Base-by-base conservation (phyloP, 768 basidiomycete species). In the Rubroboletus satanas region DNA sequence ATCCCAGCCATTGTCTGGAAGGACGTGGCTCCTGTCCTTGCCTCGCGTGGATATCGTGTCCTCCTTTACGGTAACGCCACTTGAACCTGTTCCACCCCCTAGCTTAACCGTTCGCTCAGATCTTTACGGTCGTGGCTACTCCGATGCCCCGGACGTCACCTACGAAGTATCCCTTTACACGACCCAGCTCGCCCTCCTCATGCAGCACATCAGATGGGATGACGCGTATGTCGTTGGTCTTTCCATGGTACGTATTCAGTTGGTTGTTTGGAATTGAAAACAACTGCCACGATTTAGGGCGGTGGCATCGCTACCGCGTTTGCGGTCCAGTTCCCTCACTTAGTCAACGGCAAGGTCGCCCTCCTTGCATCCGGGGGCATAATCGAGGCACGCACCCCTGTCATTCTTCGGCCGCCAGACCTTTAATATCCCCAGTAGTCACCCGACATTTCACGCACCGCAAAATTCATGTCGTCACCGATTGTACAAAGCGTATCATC, bases 121-220 rank as follows among this genome's bases (percentile, higher is more conserved):
- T 72, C 74, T 91, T 18, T 90, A 89, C 56, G 90, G 89, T 12
- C 80, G 90, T 37, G 90, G 90, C 5, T 93, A 91, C 70, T 89
- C 88, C 1, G 89, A 88, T 52, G 88, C 89, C 1, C 90, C 90
- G 0, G 78, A 83, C 21, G 82, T 79, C 15, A 81, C 78, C 4
- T 89, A 92, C 66, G 79, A 88, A 58, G 71, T 80, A 1, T 71
- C 75, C 6, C 74, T 93, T 4, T 86, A 86, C 65, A 83, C 83
- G 1, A 83, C 82, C 0, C 90, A 92, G 62, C 84, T 93, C n/a
- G 90, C 90, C 0, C 77, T 91, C 7, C 79, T 93, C 46, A 80
- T 93, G 79, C 90, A 92, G 58, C 82, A 90, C 58, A 68, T 91
- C 44, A 78, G 76, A 49, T 93, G 90, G 89, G 76, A 80, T 10